A percentile compares a stretch with the other conserved stretches of the same genome.
Evolutionary conservation across 495 filamentous ascomycete species (phyloP).

Genomic region (Aspergillus funiculosus): DNA sequence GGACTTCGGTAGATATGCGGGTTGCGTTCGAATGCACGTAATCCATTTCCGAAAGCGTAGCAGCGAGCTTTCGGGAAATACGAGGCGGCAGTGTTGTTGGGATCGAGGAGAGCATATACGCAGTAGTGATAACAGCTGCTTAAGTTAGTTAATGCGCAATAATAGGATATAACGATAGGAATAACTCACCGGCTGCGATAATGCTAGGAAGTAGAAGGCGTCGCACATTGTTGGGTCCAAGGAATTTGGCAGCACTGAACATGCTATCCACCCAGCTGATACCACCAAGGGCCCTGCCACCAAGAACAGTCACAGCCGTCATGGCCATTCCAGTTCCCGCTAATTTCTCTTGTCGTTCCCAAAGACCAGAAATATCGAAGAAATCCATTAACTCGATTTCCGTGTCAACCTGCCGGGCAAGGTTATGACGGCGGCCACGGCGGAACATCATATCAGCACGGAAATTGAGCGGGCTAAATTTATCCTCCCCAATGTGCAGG

Average conservation of each 20-base stretch:
- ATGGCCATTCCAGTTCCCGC: slow-evolving; percentile 89
- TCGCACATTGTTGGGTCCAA: slow-evolving; percentile 80
- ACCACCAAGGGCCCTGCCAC: slow-evolving; percentile 72
- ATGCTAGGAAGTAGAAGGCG: slow-evolving; percentile 76
- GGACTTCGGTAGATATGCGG: slow-evolving; percentile 75
- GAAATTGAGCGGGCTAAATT: slow-evolving; percentile 80
- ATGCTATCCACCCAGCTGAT: slow-evolving; percentile 86
- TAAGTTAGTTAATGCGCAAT: slow-evolving; percentile 30
- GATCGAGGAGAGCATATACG: slow-evolving; percentile 78
- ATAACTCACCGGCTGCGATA: slow-evolving; percentile 66
- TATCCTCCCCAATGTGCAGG: slow-evolving; percentile 74
- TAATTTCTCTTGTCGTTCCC: slow-evolving; percentile 90
- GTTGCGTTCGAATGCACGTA: slow-evolving; percentile 85
- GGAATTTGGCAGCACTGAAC: slow-evolving; percentile 66
- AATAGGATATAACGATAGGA: slow-evolving; percentile 1
- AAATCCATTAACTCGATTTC: slow-evolving; percentile 89
- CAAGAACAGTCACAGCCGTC: slow-evolving; percentile 82
- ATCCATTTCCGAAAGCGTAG: slow-evolving; percentile 71
- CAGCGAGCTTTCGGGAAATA: slow-evolving; percentile 75
- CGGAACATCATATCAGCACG: slow-evolving; percentile 88
- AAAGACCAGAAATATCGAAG: slow-evolving; percentile 74
- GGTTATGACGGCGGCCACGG: slow-evolving; percentile 61
- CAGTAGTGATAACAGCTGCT: slow-evolving; percentile 62
- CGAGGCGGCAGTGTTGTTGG: slow-evolving; percentile 83
- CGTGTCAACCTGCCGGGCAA: slow-evolving; percentile 79